These are phyloP conservation scores for Podochytrium sp. DNA, from an alignment of 192 early-diverging fungal species.

Conservation along the genomic window DNA sequence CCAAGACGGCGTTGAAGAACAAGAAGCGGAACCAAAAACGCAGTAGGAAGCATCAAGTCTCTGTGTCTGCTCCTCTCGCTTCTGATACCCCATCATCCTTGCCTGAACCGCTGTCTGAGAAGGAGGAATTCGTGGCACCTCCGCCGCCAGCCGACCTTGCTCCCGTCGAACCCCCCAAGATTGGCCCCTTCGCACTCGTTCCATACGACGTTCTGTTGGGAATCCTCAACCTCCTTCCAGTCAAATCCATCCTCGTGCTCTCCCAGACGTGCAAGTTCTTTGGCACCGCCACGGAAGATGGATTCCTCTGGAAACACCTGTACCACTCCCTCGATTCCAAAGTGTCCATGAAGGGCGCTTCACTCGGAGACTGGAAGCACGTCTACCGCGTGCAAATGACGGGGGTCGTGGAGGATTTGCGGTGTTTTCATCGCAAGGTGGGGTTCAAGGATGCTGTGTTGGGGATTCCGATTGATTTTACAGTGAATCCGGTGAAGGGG, in stretches of 20 bases:
- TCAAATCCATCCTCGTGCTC: conserved; percentile 6
- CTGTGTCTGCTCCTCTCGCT: no score
- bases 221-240: conserved; percentile 21
- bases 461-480: conserved; percentile 39
- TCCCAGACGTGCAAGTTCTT: conserved; percentile 14
- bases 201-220: conserved; percentile 20
- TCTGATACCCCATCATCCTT: no score
- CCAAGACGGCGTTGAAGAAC: conserved; percentile 17
- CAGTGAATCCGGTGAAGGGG: conserved; percentile 40
- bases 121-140: no score
- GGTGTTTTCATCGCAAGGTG: conserved; percentile 33
- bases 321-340: conserved; percentile 17
- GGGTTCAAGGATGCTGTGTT: conserved; percentile 39
- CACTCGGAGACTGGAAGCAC: conserved; percentile 28
- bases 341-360: neutral
- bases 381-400: conserved; percentile 26
- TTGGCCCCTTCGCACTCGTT: conserved; percentile 4
- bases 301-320: conserved; percentile 23
- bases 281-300: conserved; percentile 19
- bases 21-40: conserved; percentile 9
- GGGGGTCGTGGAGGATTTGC: conserved; percentile 34
- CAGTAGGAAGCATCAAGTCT: no score
- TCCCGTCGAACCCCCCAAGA: neutral
- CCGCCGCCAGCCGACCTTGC: neutral
- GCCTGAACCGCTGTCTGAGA: no score